A percentile compares a stretch with the other conserved stretches of the same genome.
Conservation (phyloP, 495 filamentous ascomycete species). For the Eremomyces bilateralis region DNA sequence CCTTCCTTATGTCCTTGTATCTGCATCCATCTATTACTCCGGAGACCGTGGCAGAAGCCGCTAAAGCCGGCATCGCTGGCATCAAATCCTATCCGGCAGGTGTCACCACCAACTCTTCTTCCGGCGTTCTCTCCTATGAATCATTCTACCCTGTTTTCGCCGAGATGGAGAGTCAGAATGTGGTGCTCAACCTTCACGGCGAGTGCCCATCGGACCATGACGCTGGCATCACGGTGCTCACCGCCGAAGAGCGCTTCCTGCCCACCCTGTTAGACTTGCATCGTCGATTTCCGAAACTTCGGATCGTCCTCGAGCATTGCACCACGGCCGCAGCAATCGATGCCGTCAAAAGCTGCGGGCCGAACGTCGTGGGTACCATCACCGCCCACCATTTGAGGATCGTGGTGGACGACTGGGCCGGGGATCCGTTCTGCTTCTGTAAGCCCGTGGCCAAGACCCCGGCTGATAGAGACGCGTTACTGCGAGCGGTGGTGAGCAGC, state of each 20-base stretch:
- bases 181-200: constrained; percentile 44
- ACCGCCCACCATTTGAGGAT: constrained; percentile 66
- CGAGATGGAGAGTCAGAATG: constrained; percentile 46
- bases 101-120: constrained; percentile 67
- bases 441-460: constrained; percentile 36
- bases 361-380: constrained; percentile 51
- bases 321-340: constrained; percentile 65
- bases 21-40: constrained; percentile 59
- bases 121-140: constrained; percentile 54
- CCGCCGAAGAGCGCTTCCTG: constrained; percentile 63
- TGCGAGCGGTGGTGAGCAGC: constrained; percentile 43
- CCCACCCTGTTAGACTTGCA: constrained; percentile 54
- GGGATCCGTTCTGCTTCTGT: constrained; percentile 67
- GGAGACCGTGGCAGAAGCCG: constrained; percentile 53
- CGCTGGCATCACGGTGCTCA: constrained; percentile 40
- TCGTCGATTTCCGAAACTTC: constrained; percentile 50
- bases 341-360: constrained; percentile 51
- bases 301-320: constrained; percentile 67
- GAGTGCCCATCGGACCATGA: constrained; percentile 28
- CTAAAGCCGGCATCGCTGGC: constrained; percentile 37
- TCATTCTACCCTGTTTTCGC: constrained; percentile 57
- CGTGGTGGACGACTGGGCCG: constrained; percentile 52
- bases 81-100: constrained; percentile 36
- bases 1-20: constrained; percentile 79
- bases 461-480: constrained; percentile 50